Evolutionary conservation across 345 rosid genomes (phyloP), one percentile per base, ranked within the genome.

Genomic region (Eucalyptus guilfoylei): DNA sequence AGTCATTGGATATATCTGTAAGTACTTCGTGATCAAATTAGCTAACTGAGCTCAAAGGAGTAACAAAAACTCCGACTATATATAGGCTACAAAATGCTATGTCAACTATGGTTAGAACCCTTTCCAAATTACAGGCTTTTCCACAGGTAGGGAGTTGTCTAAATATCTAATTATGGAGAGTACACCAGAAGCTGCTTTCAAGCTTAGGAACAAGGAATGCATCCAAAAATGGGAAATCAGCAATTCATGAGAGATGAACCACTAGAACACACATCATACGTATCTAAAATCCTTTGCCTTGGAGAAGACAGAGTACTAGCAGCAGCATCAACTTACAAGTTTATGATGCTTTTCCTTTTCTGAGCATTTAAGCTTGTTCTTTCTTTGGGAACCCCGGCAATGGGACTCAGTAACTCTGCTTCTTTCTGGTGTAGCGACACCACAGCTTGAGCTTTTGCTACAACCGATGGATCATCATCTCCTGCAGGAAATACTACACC

Each of bases 201-300:
- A 64, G 76, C 37, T n/a, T 30, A n/a, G 1, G 5, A 30, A 30
- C 17, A 64, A 2, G 76, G 2, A 67, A 16, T n/a, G 72, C 37
- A 67, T 4, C 11, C 40, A 14, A 1, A 30, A 0, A 67, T 17
- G 49, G 85, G 6, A 34, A 16, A 86, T 97, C 95, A 95, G 91
- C 87, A 96, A 72, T 97, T 96, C 95, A 95, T 93, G 80, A 98
- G 97, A 90, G 97, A 96, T 89, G 98, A 96, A 89, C 94, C 96
- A 91, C 94, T 95, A 92, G 94, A 94, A 90, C 89, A 96, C 89
- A 97, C 99, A 93, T 95, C 95, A 24, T 98, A 92, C 91, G 96
- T 92, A 91, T 98, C 97, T 19, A 96, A 95, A 42, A 96, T 94
- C 88, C 98, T 96, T 90, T 94, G 98, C 93, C 97, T 95, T 1